phyloP scores from a whole-genome alignment of 2,329 filamentous ascomycete species.

The Fusarium drepaniforme region DNA sequence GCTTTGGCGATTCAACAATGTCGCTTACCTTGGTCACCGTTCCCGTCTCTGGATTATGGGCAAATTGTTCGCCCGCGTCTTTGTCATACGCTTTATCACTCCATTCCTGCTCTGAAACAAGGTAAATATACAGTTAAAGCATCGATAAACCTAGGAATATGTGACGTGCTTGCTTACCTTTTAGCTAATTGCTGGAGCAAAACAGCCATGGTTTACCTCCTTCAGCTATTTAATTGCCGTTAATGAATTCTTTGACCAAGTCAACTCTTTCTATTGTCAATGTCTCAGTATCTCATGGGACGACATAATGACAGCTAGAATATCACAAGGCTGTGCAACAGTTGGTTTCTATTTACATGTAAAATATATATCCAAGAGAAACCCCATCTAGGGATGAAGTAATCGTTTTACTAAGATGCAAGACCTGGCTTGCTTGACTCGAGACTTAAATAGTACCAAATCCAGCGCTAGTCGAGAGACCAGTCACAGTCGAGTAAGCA shows the following conservation, averaged over 20 bases:
- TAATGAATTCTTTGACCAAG: background rate
- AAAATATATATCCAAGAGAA: background rate
- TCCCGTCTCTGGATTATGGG: background rate
- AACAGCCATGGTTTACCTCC: background rate
- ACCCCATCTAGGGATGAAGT: background rate
- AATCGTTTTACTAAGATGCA: background rate
- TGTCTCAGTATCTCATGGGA: background rate
- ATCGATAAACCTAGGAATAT: background rate
- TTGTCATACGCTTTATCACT: background rate
- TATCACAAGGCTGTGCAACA: background rate
- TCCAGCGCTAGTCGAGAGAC: background rate
- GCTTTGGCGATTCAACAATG: background rate
- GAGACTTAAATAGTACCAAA: background rate
- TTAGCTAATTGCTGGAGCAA: background rate
- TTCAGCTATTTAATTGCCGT: background rate
- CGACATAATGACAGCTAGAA: background rate
- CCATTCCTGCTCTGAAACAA: background rate
- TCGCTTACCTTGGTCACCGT: background rate
- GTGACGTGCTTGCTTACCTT: background rate
- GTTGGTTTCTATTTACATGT: background rate
- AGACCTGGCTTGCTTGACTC: background rate
- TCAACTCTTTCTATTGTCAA: background rate
- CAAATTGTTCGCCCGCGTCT: background rate
- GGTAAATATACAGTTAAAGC: background rate
- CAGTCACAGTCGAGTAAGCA: background rate